Conservation (phyloP, 163 green algal genomes). For the Volvox carteri region DNA sequence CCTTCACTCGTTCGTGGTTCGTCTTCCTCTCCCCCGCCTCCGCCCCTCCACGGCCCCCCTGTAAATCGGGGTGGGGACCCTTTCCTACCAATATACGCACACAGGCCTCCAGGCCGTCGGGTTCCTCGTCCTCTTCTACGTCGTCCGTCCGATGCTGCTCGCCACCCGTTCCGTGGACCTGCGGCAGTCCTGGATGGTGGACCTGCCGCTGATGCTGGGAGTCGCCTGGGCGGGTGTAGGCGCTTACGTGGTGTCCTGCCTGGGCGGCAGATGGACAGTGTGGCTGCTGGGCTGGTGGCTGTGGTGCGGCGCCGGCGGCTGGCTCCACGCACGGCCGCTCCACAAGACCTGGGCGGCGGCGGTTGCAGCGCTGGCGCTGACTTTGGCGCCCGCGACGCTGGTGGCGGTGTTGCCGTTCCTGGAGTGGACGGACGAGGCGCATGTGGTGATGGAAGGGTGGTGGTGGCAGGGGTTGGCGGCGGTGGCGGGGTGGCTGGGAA, state of each 20-base stretch:
- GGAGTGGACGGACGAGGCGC: too few species aligned
- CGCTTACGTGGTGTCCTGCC: neutral
- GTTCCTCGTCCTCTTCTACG: neutral
- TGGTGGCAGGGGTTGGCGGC: too few species aligned
- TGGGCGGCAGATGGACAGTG: conserved; percentile 36
- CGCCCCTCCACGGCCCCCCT: too few species aligned
- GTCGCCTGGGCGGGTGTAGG: neutral
- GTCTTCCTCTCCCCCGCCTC: neutral
- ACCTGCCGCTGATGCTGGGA: conserved; percentile 37
- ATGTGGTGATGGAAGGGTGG: too few species aligned
- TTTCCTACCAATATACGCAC: too few species aligned
- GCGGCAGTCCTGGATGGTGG: neutral
- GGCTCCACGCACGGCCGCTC: conserved; percentile 1
- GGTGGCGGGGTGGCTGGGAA: too few species aligned
- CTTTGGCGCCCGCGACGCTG: neutral
- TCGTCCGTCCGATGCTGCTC: conserved; percentile 18
- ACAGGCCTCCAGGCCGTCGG: conserved; percentile 21
- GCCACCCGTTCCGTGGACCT: neutral
- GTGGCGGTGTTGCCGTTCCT: too few species aligned
- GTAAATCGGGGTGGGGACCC: too few species aligned
- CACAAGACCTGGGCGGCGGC: neutral
- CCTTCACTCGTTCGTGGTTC: neutral
- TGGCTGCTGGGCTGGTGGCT: conserved; percentile 41
- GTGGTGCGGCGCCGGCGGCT: conserved; percentile 7
- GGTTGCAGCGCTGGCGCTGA: neutral